Evolutionary conservation across 2,329 filamentous ascomycete genomes (phyloP), one percentile per base, ranked within the genome.

Genomic region (Cordyceps fumosorosea): DNA sequence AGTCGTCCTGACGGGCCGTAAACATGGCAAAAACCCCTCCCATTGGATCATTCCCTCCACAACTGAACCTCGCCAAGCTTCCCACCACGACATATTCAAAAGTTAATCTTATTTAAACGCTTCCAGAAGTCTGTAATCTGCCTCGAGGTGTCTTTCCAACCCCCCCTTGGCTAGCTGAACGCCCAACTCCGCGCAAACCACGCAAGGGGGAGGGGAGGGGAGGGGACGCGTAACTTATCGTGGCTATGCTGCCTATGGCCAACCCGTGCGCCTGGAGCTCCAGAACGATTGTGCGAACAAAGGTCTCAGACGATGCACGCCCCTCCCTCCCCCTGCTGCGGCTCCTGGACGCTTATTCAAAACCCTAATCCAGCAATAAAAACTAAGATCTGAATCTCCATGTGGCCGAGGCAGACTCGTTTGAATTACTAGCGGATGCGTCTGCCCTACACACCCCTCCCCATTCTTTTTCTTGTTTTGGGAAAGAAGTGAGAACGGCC

Each of bases 151-250:
- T 44, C 11, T 52, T 29, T 10, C 37, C 24, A 18, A 18, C 10
- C 34, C 11, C 34, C 18, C 55, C 55, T 34, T 47, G 42, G 2
- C 20, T 11, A 48, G 42, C 42, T 59, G 56, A 52, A 29, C 26
- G 16, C 45, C 34, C 29, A 29, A 7, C 29, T 4, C 26, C 16
- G 16, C 24, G 10, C n/a, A 16, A 56, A 20, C 16, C 5, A 44
- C 16, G 10, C 52, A 24, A 3, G 42, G 42, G 42, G 54, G 32
- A 20, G 40, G 6, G 26, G 26, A 6, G 26, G 26, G 26, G 26
- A 6, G 55, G 22, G 34, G 34, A 52, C 57, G 50, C 57, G 57
- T 60, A 60, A 47, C 48, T 22, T 22, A 53, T 54, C 50, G 57
- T 54, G 57, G 57, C 57, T 60, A 60, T 53, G 57, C 57, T 14